These are phyloP conservation scores for Leccinum obscurum DNA, from an alignment of 768 basidiomycete genomes.

Conservation along the genomic window DNA sequence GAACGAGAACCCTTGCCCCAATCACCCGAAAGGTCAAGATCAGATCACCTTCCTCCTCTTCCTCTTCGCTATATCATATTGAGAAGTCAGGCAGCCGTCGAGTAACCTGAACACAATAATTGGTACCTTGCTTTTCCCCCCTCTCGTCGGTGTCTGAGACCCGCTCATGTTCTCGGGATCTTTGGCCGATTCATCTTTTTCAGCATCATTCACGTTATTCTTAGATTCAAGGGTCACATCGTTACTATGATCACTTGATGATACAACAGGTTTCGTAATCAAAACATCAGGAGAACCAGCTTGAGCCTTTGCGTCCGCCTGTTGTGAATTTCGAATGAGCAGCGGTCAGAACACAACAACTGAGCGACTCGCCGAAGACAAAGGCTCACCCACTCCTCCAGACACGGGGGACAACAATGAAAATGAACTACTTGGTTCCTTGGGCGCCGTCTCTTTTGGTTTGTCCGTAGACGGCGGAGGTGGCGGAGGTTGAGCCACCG, in stretches of 20 bases:
- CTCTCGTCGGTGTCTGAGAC: slow-evolving; percentile 23
- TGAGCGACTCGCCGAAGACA: slow-evolving; percentile 29
- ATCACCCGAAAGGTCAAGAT: slow-evolving; percentile 3
- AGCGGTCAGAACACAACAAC: slow-evolving; percentile 26
- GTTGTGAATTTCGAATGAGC: slow-evolving; percentile 27
- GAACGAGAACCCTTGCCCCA: background rate
- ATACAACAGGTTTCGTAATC: slow-evolving; percentile 29
- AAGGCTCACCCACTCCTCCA: slow-evolving; percentile 35
- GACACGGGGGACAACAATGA: slow-evolving; percentile 1
- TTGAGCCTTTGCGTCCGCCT: slow-evolving; percentile 13
- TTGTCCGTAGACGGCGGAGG: slow-evolving; percentile 7
- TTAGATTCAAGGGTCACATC: slow-evolving; percentile 26
- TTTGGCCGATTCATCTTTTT: slow-evolving; percentile 31
- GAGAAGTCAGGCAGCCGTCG: slow-evolving; percentile 10
- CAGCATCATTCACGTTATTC: slow-evolving; percentile 22
- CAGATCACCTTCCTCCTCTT: background rate
- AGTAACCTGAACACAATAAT: background rate
- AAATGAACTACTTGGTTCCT: background rate
- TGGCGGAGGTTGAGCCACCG: background rate
- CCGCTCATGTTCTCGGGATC: slow-evolving; percentile 17
- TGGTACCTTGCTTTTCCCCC: slow-evolving; percentile 14
- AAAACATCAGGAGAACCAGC: slow-evolving; percentile 14
- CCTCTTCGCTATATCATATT: slow-evolving; percentile 6
- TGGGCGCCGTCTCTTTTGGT: background rate
- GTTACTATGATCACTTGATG: slow-evolving; percentile 25